Base-by-base conservation (phyloP, 1,139 yeast species). In the Yamadazyma buinensis region DNA sequence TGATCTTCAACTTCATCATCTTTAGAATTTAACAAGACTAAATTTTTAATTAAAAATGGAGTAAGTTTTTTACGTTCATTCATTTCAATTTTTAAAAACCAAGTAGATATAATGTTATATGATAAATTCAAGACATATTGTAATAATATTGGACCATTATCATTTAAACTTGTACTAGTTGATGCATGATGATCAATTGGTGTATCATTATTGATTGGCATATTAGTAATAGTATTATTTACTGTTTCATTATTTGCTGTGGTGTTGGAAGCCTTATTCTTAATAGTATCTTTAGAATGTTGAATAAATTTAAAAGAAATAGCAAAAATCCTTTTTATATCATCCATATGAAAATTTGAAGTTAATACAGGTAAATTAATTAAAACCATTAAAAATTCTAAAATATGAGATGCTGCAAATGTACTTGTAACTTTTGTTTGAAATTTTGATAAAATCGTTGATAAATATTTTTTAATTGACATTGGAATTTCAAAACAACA, bases 401-500 rank as follows among this genome's bases (percentile, higher is more conserved):
- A 62, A 18, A 86, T 81, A 43, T 84, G 92, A 5, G 87, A 77
- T 43, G 84, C 73, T 3, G 90, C 80, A 46, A 72, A 75, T 0
- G 80, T 68, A 46, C 79, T 77, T 1, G 95, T 80, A 28, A 86
- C 77, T 48, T 84, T 72, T 1, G 86, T 80, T 51, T 86, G 95
- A 29, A 87, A 61, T 35, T 76, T 77, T 11, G 82, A 75, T 42
- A 87, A 64, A 9, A 86, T 79, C 14, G 75, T 77, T 5, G 83
- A 70, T 32, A 87, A 55, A 45, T 66, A 82, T 48, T 81, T 81
- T 54, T 83, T 84, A 36, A 86, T 69, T 0, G 94, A 80, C 13
- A 73, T 54, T 0, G 95, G 95, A 31, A 84, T 68, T 51, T 85
- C 95, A 52, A 84, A 84, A 54, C 95, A 84, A 44, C 94, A 83